Base-by-base conservation (phyloP, 2,329 filamentous ascomycete genomes). In the Aureobasidium leucospermi region DNA sequence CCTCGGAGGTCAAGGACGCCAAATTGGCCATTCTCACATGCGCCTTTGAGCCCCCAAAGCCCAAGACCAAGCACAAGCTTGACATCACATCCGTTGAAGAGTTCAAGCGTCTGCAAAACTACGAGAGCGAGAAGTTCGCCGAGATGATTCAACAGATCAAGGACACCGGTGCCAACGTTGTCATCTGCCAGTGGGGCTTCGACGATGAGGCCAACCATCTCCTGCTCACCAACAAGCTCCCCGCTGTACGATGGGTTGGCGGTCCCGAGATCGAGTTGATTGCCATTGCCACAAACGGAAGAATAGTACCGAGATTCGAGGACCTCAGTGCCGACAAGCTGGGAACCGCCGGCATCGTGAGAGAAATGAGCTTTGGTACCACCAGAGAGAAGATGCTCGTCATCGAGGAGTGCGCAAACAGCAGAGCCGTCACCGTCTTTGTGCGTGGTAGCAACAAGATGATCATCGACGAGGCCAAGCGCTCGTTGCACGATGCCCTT, bases 101-200 rank as follows among this genome's bases (percentile, higher is more conserved):
- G 78, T 99, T 96, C 82, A 96, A 96, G 81, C 94, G 95, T 78
- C 79, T 99, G 65, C 94, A 99, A 73, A 89, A 82, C 67, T 99
- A 99, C 78, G 94, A 99, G 78, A 87, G 87, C 68, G 88, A 90
- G 72, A 99, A 97, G 78, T 99, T 99, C 72, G 84, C 90, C 61
- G 93, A 97, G 79, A 99, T 99, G 94, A 96, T 99, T 68, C 82
- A 95, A 72, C 89, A 96, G 76, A 94, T 99, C 80, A 99, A 99
- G 79, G 89, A 89, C 69, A 95, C 93, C 0, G 94, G 94, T 63
- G 94, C 94, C 65, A 99, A 99, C 78, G 82, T 99, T 62, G 94
- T 92, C 64, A 96, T 99, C 71, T 99, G 94, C 78, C 95, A 99
- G 74, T 99, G 95, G 94, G 94, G 94, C 66, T 99, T 99, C 71